phyloP scores from a whole-genome alignment of 441 rosid genomes.

The Adansonia rubrostipa region DNA sequence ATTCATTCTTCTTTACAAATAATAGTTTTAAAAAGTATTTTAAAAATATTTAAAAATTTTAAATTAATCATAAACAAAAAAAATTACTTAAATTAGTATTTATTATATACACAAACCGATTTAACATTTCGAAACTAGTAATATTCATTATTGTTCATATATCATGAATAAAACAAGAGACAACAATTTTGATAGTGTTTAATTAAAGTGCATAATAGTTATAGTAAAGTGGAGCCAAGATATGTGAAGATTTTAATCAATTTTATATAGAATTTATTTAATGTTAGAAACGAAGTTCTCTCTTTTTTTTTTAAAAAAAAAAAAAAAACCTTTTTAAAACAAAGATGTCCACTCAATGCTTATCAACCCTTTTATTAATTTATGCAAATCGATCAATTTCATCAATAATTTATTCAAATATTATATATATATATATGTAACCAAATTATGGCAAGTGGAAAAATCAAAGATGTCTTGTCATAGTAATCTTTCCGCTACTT shows the following conservation, averaged over 20 bases:
- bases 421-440: background rate
- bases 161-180: background rate
- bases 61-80: background rate
- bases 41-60: too few relatives aligned
- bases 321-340: background rate
- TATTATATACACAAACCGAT: background rate
- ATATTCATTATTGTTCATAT: background rate
- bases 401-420: background rate
- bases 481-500: background rate
- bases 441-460: background rate
- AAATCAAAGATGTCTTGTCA: background rate
- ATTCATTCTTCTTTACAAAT: too few relatives aligned
- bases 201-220: background rate
- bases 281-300: background rate
- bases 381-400: background rate
- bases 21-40: too few relatives aligned
- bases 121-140: background rate
- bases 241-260: background rate
- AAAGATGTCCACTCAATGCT: background rate
- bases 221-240: background rate
- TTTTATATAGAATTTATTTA: background rate
- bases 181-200: background rate
- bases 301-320: background rate
- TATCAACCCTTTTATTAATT: background rate
- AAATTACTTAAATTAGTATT: background rate